These are phyloP conservation scores for Suaeda aralocaspica DNA, from an alignment of 148 eudicot species.

Conservation along the genomic window DNA sequence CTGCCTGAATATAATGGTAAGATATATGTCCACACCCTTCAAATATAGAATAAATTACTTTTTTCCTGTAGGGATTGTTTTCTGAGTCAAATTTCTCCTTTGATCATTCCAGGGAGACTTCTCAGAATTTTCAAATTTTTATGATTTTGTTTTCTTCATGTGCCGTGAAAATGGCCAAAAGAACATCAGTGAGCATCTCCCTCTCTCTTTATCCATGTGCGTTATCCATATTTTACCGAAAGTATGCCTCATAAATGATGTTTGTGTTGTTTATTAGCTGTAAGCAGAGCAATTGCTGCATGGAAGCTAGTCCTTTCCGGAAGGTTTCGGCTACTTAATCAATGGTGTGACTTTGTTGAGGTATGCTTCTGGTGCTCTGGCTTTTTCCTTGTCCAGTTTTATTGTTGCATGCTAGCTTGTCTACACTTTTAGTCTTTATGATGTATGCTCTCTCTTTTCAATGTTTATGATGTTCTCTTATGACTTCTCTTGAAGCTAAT, in stretches of 20 bases:
- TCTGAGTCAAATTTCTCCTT: neutral
- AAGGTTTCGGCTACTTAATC: slow-evolving; percentile 79
- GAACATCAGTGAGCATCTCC: slow-evolving; percentile 61
- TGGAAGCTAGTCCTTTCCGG: slow-evolving; percentile 84
- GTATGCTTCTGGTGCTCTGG: slow-evolving; percentile 30
- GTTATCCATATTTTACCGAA: neutral
- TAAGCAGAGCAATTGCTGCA: slow-evolving; percentile 66
- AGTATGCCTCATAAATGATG: slow-evolving; percentile 8
- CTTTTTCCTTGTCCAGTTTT: neutral
- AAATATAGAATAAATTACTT: neutral
- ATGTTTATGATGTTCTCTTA: neutral
- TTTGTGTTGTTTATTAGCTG: slow-evolving; percentile 43
- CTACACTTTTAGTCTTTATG: neutral
- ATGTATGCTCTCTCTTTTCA: neutral
- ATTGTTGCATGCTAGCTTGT: neutral
- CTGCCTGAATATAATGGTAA: slow-evolving; percentile 55
- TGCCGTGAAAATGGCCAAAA: slow-evolving; percentile 89
- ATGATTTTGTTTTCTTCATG: slow-evolving; percentile 79
- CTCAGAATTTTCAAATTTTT: slow-evolving; percentile 70
- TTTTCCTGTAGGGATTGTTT: neutral
- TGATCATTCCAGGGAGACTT: slow-evolving; percentile 53
- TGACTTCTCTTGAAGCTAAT: neutral
- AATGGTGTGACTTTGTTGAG: slow-evolving; percentile 89
- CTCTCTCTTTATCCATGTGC: neutral
- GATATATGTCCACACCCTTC: neutral